phyloP scores from a whole-genome alignment of 352 stramenopile species.

The Phytophthora quininea region DNA sequence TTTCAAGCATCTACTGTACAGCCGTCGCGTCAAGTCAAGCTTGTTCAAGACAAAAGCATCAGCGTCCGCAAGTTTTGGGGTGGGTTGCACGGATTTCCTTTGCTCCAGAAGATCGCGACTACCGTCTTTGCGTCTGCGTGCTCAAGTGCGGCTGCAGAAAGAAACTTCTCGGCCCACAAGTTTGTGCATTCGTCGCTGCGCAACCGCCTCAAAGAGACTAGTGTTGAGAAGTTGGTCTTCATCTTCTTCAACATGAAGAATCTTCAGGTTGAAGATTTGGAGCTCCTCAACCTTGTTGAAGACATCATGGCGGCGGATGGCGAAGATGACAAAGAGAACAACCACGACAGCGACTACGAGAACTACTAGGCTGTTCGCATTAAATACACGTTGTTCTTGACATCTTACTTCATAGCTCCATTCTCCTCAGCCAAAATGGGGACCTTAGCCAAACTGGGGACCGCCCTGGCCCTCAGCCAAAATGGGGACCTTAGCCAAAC shows the following conservation, averaged over 20 bases:
- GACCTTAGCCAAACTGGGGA: no score
- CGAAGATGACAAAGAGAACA: background rate
- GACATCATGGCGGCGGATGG: background rate
- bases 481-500: no score
- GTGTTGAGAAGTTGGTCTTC: slow-evolving; percentile 2
- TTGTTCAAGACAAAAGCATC: background rate
- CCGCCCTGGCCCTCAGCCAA: no score
- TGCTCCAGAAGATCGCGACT: background rate
- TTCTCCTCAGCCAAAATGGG: background rate
- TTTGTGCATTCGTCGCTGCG: background rate
- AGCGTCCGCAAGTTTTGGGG: background rate
- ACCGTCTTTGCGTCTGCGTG: background rate
- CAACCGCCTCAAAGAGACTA: background rate
- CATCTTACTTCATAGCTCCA: no score
- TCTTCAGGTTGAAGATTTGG: background rate
- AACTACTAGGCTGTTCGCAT: background rate
- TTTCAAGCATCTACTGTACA: background rate
- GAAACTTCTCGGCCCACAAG: slow-evolving; percentile 8
- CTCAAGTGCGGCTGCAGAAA: background rate
- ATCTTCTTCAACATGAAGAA: slow-evolving; percentile 8
- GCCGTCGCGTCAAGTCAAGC: background rate
- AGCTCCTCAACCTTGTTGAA: background rate
- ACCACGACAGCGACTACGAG: slow-evolving; percentile 9
- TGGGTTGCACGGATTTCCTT: background rate
- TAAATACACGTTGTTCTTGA: background rate